Percentiles rank a stretch among this genome's conserved stretches.
phyloP scores from a whole-genome alignment of 331 rosid genomes.

The Malus hybrid region DNA sequence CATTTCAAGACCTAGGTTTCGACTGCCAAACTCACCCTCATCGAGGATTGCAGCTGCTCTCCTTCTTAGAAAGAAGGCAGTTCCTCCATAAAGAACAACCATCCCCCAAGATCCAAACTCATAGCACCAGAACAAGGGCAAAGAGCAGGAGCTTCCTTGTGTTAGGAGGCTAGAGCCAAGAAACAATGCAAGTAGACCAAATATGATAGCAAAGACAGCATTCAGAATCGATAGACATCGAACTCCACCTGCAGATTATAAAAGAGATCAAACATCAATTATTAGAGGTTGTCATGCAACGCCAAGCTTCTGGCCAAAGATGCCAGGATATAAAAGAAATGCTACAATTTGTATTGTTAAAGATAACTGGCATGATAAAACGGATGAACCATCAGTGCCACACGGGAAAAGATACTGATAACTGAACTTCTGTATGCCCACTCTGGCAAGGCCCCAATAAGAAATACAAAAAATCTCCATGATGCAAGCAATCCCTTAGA shows the following conservation, averaged over 20 bases:
- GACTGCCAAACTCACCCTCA: constrained; percentile 50
- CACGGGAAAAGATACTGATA: neutral
- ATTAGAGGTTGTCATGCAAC: neutral
- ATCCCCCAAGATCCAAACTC: constrained; percentile 77
- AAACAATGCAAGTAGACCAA: constrained; percentile 82
- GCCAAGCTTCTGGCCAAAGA: neutral
- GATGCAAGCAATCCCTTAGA: neutral
- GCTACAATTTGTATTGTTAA: neutral
- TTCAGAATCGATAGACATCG: constrained; percentile 87
- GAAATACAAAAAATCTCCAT: neutral
- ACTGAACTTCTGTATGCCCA: neutral
- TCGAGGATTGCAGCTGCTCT: constrained; percentile 70
- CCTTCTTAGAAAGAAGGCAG: constrained; percentile 72
- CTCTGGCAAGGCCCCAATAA: neutral
- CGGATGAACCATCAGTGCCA: neutral
- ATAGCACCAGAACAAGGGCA: constrained; percentile 93
- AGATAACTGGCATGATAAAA: neutral
- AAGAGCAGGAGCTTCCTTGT: constrained; percentile 67
- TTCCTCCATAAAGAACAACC: constrained; percentile 74
- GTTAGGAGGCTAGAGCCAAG: constrained; percentile 96
- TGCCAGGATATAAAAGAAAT: neutral
- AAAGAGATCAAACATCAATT: constrained; percentile 11
- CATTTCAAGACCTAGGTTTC: constrained; percentile 88
- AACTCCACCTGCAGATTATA: constrained; percentile 67
- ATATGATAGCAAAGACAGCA: constrained; percentile 59